These are phyloP conservation scores for Aspergillus funiculosus DNA, from an alignment of 495 filamentous ascomycete genomes.

Conservation along the genomic window DNA sequence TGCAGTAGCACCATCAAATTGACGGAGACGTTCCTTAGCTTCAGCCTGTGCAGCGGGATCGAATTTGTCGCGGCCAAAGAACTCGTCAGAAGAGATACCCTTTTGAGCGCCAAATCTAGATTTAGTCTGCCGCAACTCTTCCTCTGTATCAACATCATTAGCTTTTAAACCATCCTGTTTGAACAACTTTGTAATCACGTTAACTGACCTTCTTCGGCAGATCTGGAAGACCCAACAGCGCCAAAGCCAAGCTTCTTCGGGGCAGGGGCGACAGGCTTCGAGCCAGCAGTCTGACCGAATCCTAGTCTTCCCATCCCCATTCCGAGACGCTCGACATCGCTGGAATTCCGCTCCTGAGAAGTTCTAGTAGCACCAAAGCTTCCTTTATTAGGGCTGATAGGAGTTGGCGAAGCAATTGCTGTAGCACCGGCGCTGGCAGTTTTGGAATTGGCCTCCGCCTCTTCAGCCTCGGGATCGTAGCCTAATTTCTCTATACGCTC, in stretches of 20 bases:
- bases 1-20: constrained; percentile 85
- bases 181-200: constrained; percentile 25
- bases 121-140: constrained; percentile 35
- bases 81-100: constrained; percentile 95
- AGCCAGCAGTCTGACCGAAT: constrained; percentile 77
- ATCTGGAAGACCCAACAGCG: constrained; percentile 62
- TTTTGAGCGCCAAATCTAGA: constrained; percentile 76
- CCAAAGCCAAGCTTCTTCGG: constrained; percentile 83
- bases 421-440: constrained; percentile 46
- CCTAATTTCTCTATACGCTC: constrained; percentile 95
- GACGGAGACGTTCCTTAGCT: constrained; percentile 77
- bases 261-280: constrained; percentile 55
- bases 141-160: constrained; percentile 23
- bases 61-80: constrained; percentile 85
- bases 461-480: constrained; percentile 91
- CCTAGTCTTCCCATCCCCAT: constrained; percentile 85
- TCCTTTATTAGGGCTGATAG: constrained; percentile 58
- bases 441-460: constrained; percentile 53
- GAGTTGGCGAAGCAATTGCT: constrained; percentile 64
- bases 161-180: too few relatives aligned
- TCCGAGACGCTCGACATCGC: constrained; percentile 82
- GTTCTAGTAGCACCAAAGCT: constrained; percentile 54
- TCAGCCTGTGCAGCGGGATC: constrained; percentile 76
- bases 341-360: constrained; percentile 52
- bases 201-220: constrained; percentile 69